Conservation (phyloP, 805 yeast genomes). For the Brettanomyces nanus region DNA sequence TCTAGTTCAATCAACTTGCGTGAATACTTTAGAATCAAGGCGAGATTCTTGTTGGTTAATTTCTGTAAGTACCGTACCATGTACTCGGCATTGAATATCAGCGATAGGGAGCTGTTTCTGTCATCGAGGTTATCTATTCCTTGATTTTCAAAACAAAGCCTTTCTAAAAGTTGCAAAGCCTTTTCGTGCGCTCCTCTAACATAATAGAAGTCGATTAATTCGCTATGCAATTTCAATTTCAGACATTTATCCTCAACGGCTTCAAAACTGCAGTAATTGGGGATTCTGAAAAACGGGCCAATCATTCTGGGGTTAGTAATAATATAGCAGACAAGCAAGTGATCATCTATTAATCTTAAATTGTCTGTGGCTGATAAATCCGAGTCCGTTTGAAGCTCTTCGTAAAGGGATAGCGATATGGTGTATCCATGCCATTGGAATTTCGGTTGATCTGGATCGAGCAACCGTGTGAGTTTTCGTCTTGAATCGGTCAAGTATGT, state of each 20-base stretch:
- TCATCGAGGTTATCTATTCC: conserved; percentile 14
- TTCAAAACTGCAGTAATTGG: conserved; percentile 62
- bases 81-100: conserved; percentile 31
- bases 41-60: conserved; percentile 39
- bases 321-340: conserved; percentile 67
- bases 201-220: conserved; percentile 69
- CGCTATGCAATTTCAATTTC: conserved; percentile 44
- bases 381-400: conserved; percentile 7
- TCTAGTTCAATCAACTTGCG: conserved; percentile 39
- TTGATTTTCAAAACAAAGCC: conserved; percentile 20
- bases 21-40: conserved; percentile 49
- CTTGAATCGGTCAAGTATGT: conserved; percentile 46
- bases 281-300: conserved; percentile 73
- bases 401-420: conserved; percentile 34
- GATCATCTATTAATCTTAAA: conserved; percentile 55
- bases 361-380: conserved; percentile 23
- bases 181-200: conserved; percentile 53
- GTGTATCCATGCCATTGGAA: conserved; percentile 40
- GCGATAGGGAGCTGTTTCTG: conserved; percentile 15
- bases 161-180: conserved; percentile 56
- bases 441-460: conserved; percentile 27
- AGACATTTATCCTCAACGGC: conserved; percentile 50
- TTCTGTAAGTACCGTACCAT: conserved; percentile 52
- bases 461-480: conserved; percentile 36
- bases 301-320: conserved; percentile 62